Evolutionary conservation across 306 rosid species (phyloP).

Genomic region (Castanopsis chinensis): DNA sequence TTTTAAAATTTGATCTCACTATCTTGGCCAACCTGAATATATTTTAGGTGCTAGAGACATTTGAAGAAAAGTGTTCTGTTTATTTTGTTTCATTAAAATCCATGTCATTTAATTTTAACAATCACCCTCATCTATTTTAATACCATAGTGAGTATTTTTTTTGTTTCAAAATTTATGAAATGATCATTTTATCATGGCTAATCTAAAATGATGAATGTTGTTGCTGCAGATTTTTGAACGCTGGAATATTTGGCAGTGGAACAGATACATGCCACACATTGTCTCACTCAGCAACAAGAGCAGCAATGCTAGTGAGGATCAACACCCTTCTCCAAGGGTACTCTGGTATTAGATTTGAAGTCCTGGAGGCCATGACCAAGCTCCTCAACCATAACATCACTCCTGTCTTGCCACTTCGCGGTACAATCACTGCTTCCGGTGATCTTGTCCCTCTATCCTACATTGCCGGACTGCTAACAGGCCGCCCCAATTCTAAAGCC

Average conservation of each 20-base stretch:
- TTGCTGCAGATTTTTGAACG: constrained; percentile 70
- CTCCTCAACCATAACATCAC: constrained; percentile 66
- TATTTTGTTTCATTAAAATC: too few species aligned
- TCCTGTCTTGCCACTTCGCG: constrained; percentile 83
- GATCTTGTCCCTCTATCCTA: constrained; percentile 90
- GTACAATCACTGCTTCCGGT: constrained; percentile 81
- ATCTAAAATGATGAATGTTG: background rate
- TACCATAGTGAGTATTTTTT: background rate
- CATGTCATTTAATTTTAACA: too few species aligned
- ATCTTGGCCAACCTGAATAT: too few species aligned
- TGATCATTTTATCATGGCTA: background rate
- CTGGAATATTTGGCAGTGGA: constrained; percentile 81
- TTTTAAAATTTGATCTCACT: too few species aligned
- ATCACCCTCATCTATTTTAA: too few species aligned
- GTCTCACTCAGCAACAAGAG: constrained; percentile 77
- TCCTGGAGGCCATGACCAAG: constrained; percentile 75
- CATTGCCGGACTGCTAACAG: constrained; percentile 78
- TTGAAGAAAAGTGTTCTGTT: too few species aligned
- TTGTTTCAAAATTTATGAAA: background rate
- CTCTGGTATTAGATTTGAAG: constrained; percentile 88
- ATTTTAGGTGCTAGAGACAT: too few species aligned
- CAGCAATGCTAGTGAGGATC: constrained; percentile 82
- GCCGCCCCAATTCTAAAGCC: constrained; percentile 73
- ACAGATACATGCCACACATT: constrained; percentile 63
- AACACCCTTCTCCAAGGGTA: constrained; percentile 95